These are phyloP conservation scores for Globisporangium megalacanthum DNA, from an alignment of 352 stramenopile genomes.

Conservation along the genomic window DNA sequence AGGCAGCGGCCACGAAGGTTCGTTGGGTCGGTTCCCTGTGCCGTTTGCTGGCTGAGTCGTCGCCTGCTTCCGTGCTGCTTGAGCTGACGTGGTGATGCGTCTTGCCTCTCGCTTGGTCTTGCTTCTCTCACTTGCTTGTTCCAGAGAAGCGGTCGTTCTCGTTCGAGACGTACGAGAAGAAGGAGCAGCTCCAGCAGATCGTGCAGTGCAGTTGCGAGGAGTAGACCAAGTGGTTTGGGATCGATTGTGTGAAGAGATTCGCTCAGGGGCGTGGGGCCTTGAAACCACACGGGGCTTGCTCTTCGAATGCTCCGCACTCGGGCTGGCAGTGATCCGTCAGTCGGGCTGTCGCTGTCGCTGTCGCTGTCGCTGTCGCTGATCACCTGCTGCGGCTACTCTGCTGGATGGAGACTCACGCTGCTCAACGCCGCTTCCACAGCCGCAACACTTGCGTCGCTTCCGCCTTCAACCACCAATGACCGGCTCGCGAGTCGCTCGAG, in stretches of 20 bases:
- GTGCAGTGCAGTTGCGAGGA: slow-evolving; percentile 38
- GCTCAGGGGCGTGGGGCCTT: neutral
- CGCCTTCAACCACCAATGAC: neutral
- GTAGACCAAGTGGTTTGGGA: neutral
- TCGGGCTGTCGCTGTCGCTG: too few relatives aligned
- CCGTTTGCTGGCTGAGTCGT: neutral
- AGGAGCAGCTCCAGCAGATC: slow-evolving; percentile 38
- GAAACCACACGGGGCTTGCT: neutral
- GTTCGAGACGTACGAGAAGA: slow-evolving; percentile 47
- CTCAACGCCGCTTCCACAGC: neutral
- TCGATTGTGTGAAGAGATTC: neutral
- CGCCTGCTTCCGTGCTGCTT: neutral
- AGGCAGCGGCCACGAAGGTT: slow-evolving; percentile 36
- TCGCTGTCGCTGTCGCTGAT: too few relatives aligned
- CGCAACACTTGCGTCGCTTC: neutral
- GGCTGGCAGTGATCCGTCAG: too few relatives aligned
- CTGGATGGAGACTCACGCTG: neutral
- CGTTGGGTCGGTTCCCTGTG: neutral
- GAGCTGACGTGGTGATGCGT: neutral
- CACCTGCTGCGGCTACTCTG: neutral
- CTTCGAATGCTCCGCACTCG: too few relatives aligned
- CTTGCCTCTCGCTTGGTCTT: neutral
- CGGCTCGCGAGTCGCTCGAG: slow-evolving; percentile 5
- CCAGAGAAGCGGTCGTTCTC: slow-evolving; percentile 69
- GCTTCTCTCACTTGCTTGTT: neutral